phyloP scores from a whole-genome alignment of 2,329 filamentous ascomycete species.

The Graphilbum sp. region DNA sequence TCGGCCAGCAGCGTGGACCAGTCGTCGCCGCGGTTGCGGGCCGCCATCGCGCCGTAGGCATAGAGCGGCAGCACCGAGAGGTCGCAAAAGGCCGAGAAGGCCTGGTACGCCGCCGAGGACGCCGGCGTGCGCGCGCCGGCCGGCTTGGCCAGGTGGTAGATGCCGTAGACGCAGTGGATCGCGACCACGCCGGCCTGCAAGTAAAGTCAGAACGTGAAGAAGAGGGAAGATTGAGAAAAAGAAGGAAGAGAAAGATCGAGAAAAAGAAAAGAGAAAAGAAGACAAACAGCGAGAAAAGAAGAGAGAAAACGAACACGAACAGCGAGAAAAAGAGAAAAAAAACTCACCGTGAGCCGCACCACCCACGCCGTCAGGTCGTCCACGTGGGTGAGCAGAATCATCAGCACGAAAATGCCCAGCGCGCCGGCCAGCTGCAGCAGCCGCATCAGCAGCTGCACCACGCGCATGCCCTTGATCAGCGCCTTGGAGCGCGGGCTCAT shows the following conservation, averaged over 20 bases:
- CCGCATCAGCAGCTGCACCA: constrained; percentile 52
- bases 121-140: constrained; percentile 56
- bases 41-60: constrained; percentile 33
- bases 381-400: constrained; percentile 59
- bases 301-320: no score
- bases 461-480: constrained; percentile 53
- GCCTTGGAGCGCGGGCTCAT: constrained; percentile 57
- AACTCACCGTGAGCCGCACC: constrained; percentile 56
- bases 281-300: no score
- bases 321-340: not conserved
- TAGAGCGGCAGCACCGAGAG: constrained; percentile 37
- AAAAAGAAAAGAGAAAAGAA: not conserved
- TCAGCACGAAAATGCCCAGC: constrained; percentile 54
- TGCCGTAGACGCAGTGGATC: constrained; percentile 56
- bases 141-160: constrained; percentile 63
- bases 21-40: constrained; percentile 23
- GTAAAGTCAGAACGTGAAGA: not conserved
- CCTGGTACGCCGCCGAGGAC: constrained; percentile 76
- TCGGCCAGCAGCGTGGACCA: constrained; percentile 58
- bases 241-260: not conserved
- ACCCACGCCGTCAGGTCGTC: constrained; percentile 54
- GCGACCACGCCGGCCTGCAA: constrained; percentile 58
- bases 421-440: constrained; percentile 51
- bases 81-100: constrained; percentile 67
- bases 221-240: not conserved